Evolutionary conservation across 2,329 filamentous ascomycete species (phyloP).

Genomic region (Nigrospora oryzae): DNA sequence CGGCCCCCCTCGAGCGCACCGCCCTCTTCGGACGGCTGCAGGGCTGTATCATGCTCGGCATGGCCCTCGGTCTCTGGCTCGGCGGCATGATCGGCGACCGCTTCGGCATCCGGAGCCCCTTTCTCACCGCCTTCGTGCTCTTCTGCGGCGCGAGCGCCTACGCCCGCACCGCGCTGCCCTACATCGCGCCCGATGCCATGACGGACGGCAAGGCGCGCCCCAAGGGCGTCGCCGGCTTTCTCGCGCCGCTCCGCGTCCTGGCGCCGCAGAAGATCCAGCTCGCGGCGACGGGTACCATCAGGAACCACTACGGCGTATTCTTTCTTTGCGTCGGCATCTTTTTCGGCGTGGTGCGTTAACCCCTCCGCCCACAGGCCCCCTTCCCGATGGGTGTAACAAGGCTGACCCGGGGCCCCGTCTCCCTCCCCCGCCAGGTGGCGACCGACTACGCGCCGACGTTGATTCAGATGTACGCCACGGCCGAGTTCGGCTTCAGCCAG

Average conservation of each 20-base stretch:
- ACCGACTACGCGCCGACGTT: slow-evolving; percentile 60
- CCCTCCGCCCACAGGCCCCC: not conserved
- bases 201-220: slow-evolving; percentile 9
- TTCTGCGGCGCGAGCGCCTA: slow-evolving; percentile 39
- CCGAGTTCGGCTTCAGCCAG: slow-evolving; percentile 40
- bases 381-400: not conserved
- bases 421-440: slow-evolving; percentile 34
- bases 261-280: slow-evolving; percentile 46
- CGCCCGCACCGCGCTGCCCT: slow-evolving; percentile 32
- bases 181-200: slow-evolving; percentile 6
- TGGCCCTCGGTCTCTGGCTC: slow-evolving; percentile 53
- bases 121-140: slow-evolving; percentile 52
- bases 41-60: slow-evolving; percentile 59
- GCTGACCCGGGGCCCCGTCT: too few relatives aligned
- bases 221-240: slow-evolving; percentile 41
- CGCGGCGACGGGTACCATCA: slow-evolving; percentile 34
- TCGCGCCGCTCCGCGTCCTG: slow-evolving; percentile 56
- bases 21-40: slow-evolving; percentile 55
- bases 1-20: slow-evolving; percentile 50
- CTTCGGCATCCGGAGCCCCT: slow-evolving; percentile 56
- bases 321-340: slow-evolving; percentile 60
- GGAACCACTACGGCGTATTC: slow-evolving; percentile 51
- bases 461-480: slow-evolving; percentile 46
- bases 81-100: slow-evolving; percentile 58
- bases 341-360: slow-evolving; percentile 45